Conservation (phyloP, 495 filamentous ascomycete species). For the Xanthoparmelia taractica region DNA sequence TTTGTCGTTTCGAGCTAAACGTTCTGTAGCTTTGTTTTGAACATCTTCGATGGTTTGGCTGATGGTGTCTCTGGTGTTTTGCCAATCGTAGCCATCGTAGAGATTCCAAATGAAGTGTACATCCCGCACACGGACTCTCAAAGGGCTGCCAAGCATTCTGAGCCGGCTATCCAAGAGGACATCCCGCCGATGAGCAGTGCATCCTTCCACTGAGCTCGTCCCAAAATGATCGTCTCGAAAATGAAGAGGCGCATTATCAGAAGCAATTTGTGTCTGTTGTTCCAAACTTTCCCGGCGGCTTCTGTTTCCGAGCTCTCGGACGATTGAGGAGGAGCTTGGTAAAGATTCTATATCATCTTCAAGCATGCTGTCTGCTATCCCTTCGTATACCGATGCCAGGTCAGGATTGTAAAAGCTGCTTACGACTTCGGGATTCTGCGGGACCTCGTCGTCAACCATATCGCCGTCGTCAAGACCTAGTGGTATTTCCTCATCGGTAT, state of each 20-base stretch:
- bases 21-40: conserved; percentile 70
- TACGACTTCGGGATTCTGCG: conserved; percentile 49
- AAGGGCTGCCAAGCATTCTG: conserved; percentile 59
- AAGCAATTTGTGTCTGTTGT: conserved; percentile 46
- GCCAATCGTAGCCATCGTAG: conserved; percentile 97
- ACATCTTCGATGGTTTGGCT: conserved; percentile 79
- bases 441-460: conserved; percentile 43
- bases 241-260: conserved; percentile 46
- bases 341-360: conserved; percentile 37
- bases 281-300: conserved; percentile 58
- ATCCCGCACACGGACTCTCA: conserved; percentile 71
- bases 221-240: conserved; percentile 80
- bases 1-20: conserved; percentile 44
- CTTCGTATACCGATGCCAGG: conserved; percentile 33
- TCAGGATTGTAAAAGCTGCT: conserved; percentile 53
- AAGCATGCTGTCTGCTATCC: conserved; percentile 42
- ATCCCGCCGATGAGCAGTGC: conserved; percentile 71
- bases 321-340: conserved; percentile 30
- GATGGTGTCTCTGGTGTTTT: conserved; percentile 74
- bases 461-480: conserved; percentile 29
- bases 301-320: conserved; percentile 48
- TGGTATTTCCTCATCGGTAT: conserved; percentile 11
- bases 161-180: conserved; percentile 54
- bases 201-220: conserved; percentile 49
- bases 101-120: conserved; percentile 96